Base-by-base conservation (phyloP, 257 asterid genomes). In the Ballota nigra region DNA sequence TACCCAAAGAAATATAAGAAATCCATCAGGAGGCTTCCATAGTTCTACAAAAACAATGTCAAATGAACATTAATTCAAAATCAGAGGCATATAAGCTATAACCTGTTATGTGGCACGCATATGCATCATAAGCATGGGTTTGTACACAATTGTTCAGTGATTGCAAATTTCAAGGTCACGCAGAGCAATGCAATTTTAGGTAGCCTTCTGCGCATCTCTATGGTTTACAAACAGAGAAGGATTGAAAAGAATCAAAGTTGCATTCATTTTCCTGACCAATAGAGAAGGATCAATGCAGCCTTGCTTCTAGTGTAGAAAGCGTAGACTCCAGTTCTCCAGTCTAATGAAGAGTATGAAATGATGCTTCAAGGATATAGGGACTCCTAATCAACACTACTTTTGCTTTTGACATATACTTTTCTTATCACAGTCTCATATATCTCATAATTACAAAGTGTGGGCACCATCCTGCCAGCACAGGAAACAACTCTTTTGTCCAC, bases 1-100 rank as follows among this genome's bases (percentile, higher is more conserved):
- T 84, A 94, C 99, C 99, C 99, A 59, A 91, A 94, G 88, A 95
- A 95, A 83, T 88, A 95, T 75, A 95, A 87, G 78, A 95, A 95
- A 82, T 95, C 99, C 98, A 92, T 89, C 82, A 95, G 84, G 77
- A 95, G 99, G 83, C 96, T 87, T 76, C 99, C 99, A 73, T 75
- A 88, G 77, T 85, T 95, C 99, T 94, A 80, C 76, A 84, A 78
- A 55, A 63, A 59, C 2, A 28, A 64, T 29, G 61, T n/a, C 11
- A 26, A 69, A 61, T 31, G 58, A 60, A 67, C 67, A 33, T 58
- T 29, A 66, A 18, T 26, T 64, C 64, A 66, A 66, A 29, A 23
- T 36, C 59, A 10, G 31, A 20, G 31, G 63, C n/a, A 20, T 57
- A 20, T 56, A 23, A 56, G 55, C 68, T 33, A 45, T 23, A n/a